Evolutionary conservation across 2,329 filamentous ascomycete genomes (phyloP).

Genomic region (Whalleya microplaca): DNA sequence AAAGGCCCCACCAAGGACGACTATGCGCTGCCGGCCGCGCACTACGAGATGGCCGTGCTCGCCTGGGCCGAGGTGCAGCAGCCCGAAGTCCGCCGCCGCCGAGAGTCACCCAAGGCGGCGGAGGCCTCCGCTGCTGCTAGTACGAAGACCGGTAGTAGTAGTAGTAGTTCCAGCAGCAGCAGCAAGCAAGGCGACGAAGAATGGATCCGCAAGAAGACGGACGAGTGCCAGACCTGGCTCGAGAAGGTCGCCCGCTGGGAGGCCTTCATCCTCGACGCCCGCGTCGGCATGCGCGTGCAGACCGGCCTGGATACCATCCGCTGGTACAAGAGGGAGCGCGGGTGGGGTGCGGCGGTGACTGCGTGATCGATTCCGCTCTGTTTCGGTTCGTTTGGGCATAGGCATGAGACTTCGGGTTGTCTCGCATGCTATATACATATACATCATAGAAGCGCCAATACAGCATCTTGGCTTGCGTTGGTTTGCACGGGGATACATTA

Average conservation of each 20-base stretch:
- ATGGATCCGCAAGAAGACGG: slow-evolving; percentile 52
- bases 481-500: too few species aligned
- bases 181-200: too few species aligned
- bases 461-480: too few species aligned
- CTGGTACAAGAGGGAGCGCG: slow-evolving; percentile 47
- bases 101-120: slow-evolving; percentile 12
- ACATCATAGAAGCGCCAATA: too few species aligned
- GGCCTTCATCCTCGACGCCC: slow-evolving; percentile 71
- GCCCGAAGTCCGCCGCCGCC: slow-evolving; percentile 40
- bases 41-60: slow-evolving; percentile 86
- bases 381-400: too few species aligned
- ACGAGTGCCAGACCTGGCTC: slow-evolving; percentile 67
- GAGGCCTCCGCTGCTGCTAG: background rate
- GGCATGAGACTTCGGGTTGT: too few species aligned
- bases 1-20: slow-evolving; percentile 68
- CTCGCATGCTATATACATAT: too few species aligned
- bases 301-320: slow-evolving; percentile 68
- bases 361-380: too few species aligned
- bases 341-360: slow-evolving; percentile 13
- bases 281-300: slow-evolving; percentile 74
- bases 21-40: slow-evolving; percentile 72
- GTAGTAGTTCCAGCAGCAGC: too few species aligned
- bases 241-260: slow-evolving; percentile 73
- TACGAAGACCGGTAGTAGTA: slow-evolving; percentile 43
- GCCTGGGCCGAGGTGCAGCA: slow-evolving; percentile 72